Evolutionary conservation across 306 rosid species (phyloP).

Genomic region (Casuarina glauca): DNA sequence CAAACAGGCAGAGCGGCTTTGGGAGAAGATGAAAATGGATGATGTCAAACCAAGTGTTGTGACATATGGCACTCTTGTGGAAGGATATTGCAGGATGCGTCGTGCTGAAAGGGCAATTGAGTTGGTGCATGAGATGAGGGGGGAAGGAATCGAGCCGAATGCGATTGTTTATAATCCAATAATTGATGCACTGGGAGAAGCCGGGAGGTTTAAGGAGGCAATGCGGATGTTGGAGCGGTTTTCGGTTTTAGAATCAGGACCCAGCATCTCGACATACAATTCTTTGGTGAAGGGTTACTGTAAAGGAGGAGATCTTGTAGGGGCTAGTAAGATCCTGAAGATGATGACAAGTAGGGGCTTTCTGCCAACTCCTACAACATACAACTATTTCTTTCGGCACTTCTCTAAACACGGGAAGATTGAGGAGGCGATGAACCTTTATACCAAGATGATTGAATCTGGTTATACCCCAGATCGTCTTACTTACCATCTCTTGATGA

Average conservation of each 20-base stretch:
- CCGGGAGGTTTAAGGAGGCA: conserved; percentile 78
- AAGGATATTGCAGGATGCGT: conserved; percentile 86
- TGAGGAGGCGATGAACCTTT: conserved; percentile 86
- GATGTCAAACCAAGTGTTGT: conserved; percentile 72
- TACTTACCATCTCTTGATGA: conserved; percentile 83
- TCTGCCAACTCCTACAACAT: conserved; percentile 71
- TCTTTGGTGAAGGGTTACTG: conserved; percentile 82
- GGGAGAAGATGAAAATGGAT: conserved; percentile 77
- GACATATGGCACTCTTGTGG: conserved; percentile 91
- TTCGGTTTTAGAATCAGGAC: conserved; percentile 68
- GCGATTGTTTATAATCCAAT: conserved; percentile 80
- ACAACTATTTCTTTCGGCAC: conserved; percentile 83
- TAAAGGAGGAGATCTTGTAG: conserved; percentile 75
- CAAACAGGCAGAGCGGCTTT: conserved; percentile 74
- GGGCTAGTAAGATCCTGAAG: conserved; percentile 85
- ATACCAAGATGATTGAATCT: conserved; percentile 77
- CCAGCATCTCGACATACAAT: conserved; percentile 80
- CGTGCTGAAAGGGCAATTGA: conserved; percentile 66
- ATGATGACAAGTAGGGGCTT: conserved; percentile 76
- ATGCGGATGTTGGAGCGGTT: conserved; percentile 82
- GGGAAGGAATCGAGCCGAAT: conserved; percentile 69
- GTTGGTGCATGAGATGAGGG: conserved; percentile 68
- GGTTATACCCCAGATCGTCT: conserved; percentile 76
- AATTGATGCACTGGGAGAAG: conserved; percentile 81
- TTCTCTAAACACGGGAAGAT: conserved; percentile 73